These are phyloP conservation scores for Kalmusia sp. DNA, from an alignment of 2,329 filamentous ascomycete genomes.

Conservation along the genomic window DNA sequence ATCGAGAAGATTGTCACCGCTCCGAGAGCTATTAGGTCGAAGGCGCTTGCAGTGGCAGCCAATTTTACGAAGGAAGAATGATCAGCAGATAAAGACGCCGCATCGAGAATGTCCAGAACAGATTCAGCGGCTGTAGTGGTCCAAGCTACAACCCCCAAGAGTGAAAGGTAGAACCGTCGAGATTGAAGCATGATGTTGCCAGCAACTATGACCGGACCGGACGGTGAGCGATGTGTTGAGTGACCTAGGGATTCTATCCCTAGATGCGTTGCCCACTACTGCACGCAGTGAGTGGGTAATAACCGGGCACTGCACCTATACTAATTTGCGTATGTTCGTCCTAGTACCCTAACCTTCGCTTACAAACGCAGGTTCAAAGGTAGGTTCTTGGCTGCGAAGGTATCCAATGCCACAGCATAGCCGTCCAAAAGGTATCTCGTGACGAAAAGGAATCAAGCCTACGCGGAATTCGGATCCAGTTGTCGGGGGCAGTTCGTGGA, in stretches of 20 bases:
- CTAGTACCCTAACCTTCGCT: no score
- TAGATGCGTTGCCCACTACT: constrained; percentile 3
- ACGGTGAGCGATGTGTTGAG: neutral
- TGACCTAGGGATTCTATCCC: neutral
- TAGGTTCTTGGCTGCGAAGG: neutral
- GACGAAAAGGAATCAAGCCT: neutral
- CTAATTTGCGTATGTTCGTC: no score
- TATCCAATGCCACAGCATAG: neutral
- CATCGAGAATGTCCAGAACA: constrained; percentile 45
- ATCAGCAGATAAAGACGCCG: constrained; percentile 37
- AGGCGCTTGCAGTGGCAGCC: constrained; percentile 38
- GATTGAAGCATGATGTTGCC: constrained; percentile 29
- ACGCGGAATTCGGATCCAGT: neutral
- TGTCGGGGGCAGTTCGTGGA: neutral
- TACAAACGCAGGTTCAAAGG: no score
- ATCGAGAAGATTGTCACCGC: constrained; percentile 36
- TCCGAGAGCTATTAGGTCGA: constrained; percentile 38
- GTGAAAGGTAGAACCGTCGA: constrained; percentile 39
- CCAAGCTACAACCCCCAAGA: constrained; percentile 42
- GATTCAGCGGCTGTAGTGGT: constrained; percentile 44
- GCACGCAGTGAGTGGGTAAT: no score
- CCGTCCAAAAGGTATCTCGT: neutral
- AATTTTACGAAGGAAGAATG: constrained; percentile 32
- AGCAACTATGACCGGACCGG: neutral
- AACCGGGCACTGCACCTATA: no score